Evolutionary conservation across 306 rosid genomes (phyloP), one percentile per base, ranked within the genome.

Genomic region (Vigna unguiculata): DNA sequence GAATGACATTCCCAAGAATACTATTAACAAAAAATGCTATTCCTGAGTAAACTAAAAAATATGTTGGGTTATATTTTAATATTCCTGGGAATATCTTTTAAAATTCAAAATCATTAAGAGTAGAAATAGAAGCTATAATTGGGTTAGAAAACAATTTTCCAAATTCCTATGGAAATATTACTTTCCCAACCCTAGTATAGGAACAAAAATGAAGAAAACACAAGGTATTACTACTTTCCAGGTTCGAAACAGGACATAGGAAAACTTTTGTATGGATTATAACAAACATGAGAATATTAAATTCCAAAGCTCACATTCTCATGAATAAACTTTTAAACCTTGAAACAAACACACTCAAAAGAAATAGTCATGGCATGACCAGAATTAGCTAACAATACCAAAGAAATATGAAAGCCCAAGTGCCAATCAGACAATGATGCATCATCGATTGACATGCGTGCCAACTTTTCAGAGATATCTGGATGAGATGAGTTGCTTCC

Each of bases 341-440:
- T 60, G 67, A 60, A 60, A 60, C 45, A 16, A 60, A 16, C 22
- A 25, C 64, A 59, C 41, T 6, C 22, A 58, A 25, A 69, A 43
- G 65, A 64, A 75, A 67, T 46, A 28, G 65, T 15, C 75, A 74
- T 70, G 40, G 40, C 55, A 66, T 16, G 57, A 69, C 41, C 49
- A 63, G 32, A 73, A 68, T 28, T 66, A 45, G 73, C 49, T 25
- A 45, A 72, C 19, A 69, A 24, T 61, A 95, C 99, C 97, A 89
- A 83, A 75, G 80, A 90, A 48, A 92, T 83, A 85, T 95, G 97
- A 87, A 95, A 95, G 46, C 99, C 99, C 85, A 85, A 77, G 90
- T 95, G 99, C 99, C 99, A 95, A 86, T 92, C 97, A 54, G 93
- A 83, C 79, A 88, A 82, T 77, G 97, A 89, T 62, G 90, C 78